Conservation (phyloP, 2,329 filamentous ascomycete genomes). For the Neofusicoccum kwambonambiense region DNA sequence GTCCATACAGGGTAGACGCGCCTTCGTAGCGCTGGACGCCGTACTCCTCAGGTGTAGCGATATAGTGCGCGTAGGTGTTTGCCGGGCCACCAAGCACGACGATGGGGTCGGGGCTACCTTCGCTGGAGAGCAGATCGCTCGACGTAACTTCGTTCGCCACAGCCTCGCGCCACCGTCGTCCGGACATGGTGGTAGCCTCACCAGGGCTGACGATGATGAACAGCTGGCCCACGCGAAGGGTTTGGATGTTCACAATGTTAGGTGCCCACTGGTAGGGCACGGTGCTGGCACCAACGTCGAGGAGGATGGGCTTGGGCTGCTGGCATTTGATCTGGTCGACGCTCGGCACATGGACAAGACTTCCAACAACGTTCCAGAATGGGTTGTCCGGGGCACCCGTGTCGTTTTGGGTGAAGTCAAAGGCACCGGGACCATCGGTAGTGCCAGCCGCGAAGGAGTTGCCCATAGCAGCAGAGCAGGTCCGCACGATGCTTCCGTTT, state of each 20-base stretch:
- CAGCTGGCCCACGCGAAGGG: slow-evolving; percentile 79
- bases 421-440: slow-evolving; percentile 83
- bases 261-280: slow-evolving; percentile 83
- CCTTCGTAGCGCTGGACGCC: slow-evolving; percentile 87
- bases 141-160: slow-evolving; percentile 49
- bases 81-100: slow-evolving; percentile 85
- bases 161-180: slow-evolving; percentile 78
- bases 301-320: slow-evolving; percentile 75
- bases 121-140: not conserved
- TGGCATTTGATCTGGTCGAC: slow-evolving; percentile 74
- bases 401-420: slow-evolving; percentile 90
- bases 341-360: slow-evolving; percentile 68
- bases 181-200: slow-evolving; percentile 90
- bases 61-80: slow-evolving; percentile 86
- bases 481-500: slow-evolving; percentile 68
- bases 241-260: slow-evolving; percentile 87
- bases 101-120: slow-evolving; percentile 34
- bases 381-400: slow-evolving; percentile 74
- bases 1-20: slow-evolving; percentile 87
- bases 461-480: slow-evolving; percentile 83
- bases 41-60: slow-evolving; percentile 78
- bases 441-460: slow-evolving; percentile 94
- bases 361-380: slow-evolving; percentile 75
- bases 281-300: slow-evolving; percentile 81
- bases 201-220: slow-evolving; percentile 81